Evolutionary conservation across 2,329 filamentous ascomycete genomes (phyloP).

Genomic region (Claviceps digitariae): DNA sequence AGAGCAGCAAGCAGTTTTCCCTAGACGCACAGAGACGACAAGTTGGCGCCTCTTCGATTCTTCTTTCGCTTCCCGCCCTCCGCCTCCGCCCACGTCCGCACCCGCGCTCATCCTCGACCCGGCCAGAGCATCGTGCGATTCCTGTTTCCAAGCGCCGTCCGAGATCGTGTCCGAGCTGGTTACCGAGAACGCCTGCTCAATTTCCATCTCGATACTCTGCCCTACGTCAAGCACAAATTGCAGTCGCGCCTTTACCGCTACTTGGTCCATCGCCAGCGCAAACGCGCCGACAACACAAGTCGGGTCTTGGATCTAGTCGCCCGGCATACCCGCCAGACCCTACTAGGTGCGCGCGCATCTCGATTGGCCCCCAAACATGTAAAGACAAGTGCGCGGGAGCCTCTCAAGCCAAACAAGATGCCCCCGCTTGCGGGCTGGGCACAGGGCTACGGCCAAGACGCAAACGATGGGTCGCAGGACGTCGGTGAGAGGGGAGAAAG

Average conservation of each 20-base stretch:
- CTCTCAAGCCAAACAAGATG: slow-evolving; percentile 16
- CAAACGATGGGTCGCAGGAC: slow-evolving; percentile 14
- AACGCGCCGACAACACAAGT: slow-evolving; percentile 33
- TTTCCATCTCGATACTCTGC: slow-evolving; percentile 64
- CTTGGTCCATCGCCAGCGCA: slow-evolving; percentile 50
- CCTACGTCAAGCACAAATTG: slow-evolving; percentile 52
- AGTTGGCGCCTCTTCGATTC: slow-evolving; percentile 32
- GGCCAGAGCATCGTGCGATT: slow-evolving; percentile 44
- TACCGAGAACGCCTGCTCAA: slow-evolving; percentile 53
- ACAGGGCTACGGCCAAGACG: slow-evolving; percentile 16
- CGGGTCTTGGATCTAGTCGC: slow-evolving; percentile 30
- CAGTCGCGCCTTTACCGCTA: slow-evolving; percentile 69
- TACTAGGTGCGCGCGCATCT: slow-evolving; percentile 21
- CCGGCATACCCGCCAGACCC: slow-evolving; percentile 30
- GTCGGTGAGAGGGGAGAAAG: slow-evolving; percentile 33
- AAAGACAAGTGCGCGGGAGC: slow-evolving; percentile 18
- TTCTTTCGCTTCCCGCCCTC: slow-evolving; percentile 22
- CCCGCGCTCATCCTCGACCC: slow-evolving; percentile 23
- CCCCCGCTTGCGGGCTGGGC: slow-evolving; percentile 12
- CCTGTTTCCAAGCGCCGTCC: slow-evolving; percentile 51
- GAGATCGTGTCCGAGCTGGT: slow-evolving; percentile 44
- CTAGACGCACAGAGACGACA: slow-evolving; percentile 9
- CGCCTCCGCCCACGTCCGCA: slow-evolving; percentile 14
- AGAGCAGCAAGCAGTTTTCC: background rate
- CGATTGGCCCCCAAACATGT: slow-evolving; percentile 16